Evolutionary conservation across 2,329 filamentous ascomycete genomes (phyloP), one percentile per base, ranked within the genome.

Genomic region (Calonectria ilicicola): DNA sequence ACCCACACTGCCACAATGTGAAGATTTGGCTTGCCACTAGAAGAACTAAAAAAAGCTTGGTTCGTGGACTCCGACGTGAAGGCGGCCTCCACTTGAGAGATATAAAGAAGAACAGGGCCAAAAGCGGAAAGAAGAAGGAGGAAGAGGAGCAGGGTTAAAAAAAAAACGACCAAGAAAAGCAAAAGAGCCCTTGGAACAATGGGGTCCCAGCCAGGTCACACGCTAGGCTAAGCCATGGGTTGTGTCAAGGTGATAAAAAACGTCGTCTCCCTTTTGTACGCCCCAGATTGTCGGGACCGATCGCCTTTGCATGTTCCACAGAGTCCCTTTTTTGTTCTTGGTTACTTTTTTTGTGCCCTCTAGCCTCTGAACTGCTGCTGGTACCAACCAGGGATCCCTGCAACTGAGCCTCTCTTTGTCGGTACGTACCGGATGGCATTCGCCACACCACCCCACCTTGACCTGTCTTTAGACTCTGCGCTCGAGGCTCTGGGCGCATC

Each of bases 1-100:
- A 21, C 53, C 53, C 53, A 60, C 82, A 35, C 32, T 9, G 32
- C 32, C 10, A 14, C 32, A 0, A 86, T 73, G 14, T 73, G n/a
- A 60, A 40, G 53, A 60, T 40, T 60, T 60, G 35, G 32, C 32
- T n/a, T 40, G 53, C 53, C 21, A 23, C 32, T 40, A 38, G 32
- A 40, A 38, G 53, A 21, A 15, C 53, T 60, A 60, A 60, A 60
- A 47, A 60, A 60, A 60, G 53, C 53, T 60, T 60, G 53, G 53
- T 60, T 60, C 53, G 53, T 60, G 53, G 32, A 60, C 53, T 60
- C 53, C 53, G 53, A 60, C 14, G 53, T 60, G 53, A 38, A 38
- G 32, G 46, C 21, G 23, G 32, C 53, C 32, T 60, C 53, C 32
- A 60, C 53, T 26, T 42, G 53, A 60, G 53, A 60, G 53, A 60